Conservation (phyloP, 495 filamentous ascomycete genomes). For the Cercophora newfieldiana region DNA sequence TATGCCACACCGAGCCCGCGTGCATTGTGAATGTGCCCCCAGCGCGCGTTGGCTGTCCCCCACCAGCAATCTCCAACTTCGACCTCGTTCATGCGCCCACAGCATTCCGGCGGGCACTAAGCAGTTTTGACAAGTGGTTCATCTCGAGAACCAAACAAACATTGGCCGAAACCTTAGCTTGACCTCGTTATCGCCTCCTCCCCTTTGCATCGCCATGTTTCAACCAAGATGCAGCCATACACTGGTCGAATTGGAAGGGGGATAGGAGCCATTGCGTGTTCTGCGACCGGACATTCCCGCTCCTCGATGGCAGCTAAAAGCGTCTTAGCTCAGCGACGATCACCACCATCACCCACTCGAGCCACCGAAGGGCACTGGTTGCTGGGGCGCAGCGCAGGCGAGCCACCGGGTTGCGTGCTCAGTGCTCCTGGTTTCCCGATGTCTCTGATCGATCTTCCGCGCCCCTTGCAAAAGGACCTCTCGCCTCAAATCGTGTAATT, state of each 20-base stretch:
- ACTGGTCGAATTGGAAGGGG: not conserved
- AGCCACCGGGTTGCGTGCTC: not conserved
- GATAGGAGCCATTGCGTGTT: not conserved
- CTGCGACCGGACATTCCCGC: slow-evolving; percentile 13
- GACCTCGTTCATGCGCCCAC: slow-evolving; percentile 13
- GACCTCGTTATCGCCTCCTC: not conserved
- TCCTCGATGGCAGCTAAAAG: not conserved
- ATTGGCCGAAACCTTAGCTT: slow-evolving; percentile 10
- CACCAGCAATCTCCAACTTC: slow-evolving; percentile 9
- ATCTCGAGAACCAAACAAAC: slow-evolving; percentile 13
- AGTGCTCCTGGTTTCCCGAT: not conserved
- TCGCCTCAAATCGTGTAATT: not conserved
- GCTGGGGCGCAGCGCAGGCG: not conserved
- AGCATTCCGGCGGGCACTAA: not conserved
- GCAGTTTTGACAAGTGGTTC: not conserved
- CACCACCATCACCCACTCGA: slow-evolving; percentile 2
- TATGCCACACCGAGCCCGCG: not conserved
- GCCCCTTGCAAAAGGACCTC: not conserved
- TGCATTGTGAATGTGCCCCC: slow-evolving; percentile 12
- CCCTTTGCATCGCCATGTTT: not conserved
- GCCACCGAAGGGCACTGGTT: not conserved
- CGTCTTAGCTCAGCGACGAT: slow-evolving; percentile 8
- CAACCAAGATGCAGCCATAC: not conserved
- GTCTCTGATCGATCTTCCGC: slow-evolving; percentile 5
- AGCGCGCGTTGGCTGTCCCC: not conserved